Conservation (phyloP, 1,284 basidiomycete genomes). For the Microstroma glucosiphilum region DNA sequence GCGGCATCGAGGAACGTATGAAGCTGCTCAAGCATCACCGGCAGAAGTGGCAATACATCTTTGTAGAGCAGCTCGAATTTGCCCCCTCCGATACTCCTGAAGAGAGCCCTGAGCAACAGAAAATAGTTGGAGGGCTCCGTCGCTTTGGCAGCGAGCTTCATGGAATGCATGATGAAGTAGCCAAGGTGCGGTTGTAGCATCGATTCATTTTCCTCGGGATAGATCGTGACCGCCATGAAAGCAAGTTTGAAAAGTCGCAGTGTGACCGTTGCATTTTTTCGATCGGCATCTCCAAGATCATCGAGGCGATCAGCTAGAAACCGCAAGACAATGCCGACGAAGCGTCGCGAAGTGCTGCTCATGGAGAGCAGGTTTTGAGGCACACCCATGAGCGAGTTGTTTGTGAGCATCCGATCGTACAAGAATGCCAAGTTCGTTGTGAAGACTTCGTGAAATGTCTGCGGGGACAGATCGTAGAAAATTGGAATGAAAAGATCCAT, state of each 20-base stretch:
- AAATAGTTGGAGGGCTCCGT: conserved; percentile 88
- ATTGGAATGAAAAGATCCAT: conserved; percentile 71
- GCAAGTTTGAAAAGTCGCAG: conserved; percentile 94
- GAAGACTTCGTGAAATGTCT: conserved; percentile 47
- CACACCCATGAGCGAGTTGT: conserved; percentile 74
- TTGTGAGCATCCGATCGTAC: conserved; percentile 53
- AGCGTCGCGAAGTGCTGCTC: conserved; percentile 75
- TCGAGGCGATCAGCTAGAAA: conserved; percentile 77
- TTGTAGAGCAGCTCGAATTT: conserved; percentile 93
- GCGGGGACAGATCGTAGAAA: conserved; percentile 53
- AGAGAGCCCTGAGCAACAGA: conserved; percentile 85
- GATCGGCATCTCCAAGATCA: conserved; percentile 77
- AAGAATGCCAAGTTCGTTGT: conserved; percentile 41
- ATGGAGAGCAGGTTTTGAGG: conserved; percentile 80
- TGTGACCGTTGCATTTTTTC: conserved; percentile 64
- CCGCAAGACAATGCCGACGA: conserved; percentile 85
- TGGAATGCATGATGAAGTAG: conserved; percentile 93
- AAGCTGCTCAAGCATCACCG: conserved; percentile 92
- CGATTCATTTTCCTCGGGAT: conserved; percentile 75
- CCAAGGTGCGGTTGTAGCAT: conserved; percentile 87
- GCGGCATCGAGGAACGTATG: conserved; percentile 56
- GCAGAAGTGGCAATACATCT: conserved; percentile 88
- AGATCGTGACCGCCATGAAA: conserved; percentile 78
- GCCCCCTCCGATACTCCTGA: conserved; percentile 96
- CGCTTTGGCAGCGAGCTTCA: conserved; percentile 85